Percentiles rank a stretch among this genome's conserved stretches.
Evolutionary conservation across 2,329 filamentous ascomycete species (phyloP).

Genomic region (Fusarium oxysporum): DNA sequence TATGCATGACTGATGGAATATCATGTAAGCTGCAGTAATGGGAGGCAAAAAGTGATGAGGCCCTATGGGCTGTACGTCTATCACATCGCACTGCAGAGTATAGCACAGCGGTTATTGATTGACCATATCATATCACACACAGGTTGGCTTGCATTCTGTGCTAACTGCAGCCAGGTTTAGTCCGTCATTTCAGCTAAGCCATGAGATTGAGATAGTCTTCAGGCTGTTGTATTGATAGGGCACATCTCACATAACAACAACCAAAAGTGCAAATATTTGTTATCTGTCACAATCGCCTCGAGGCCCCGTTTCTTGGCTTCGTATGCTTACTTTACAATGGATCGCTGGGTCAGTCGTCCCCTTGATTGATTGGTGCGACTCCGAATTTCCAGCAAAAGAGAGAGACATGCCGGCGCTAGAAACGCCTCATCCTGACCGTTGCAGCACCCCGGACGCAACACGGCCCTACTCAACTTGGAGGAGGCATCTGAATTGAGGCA

Average conservation of each 20-base stretch:
- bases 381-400: not conserved
- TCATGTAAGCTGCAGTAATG: not conserved
- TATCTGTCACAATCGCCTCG: slow-evolving; percentile 10
- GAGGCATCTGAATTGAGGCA: not conserved
- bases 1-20: slow-evolving; percentile 2
- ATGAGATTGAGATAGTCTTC: slow-evolving; percentile 13
- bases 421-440: slow-evolving; percentile 37
- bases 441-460: slow-evolving; percentile 35
- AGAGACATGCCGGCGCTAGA: slow-evolving; percentile 39
- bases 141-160: not conserved
- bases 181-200: slow-evolving; percentile 15
- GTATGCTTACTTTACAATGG: slow-evolving; percentile 3
- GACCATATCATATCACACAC: slow-evolving; percentile 5
- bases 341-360: not conserved
- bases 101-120: slow-evolving; percentile 2
- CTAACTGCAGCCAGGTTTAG: not conserved
- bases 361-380: slow-evolving; percentile 6
- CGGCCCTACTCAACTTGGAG: slow-evolving; percentile 5
- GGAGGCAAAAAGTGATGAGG: slow-evolving; percentile 30
- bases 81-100: slow-evolving; percentile 33
- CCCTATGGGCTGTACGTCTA: slow-evolving; percentile 35
- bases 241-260: slow-evolving; percentile 11
- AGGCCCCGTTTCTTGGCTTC: slow-evolving; percentile 5
- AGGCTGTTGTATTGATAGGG: slow-evolving; percentile 7
- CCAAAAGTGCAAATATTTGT: not conserved